Percentiles rank a stretch among this genome's conserved stretches.
Conservation (phyloP, 1,139 yeast genomes). For the Sugiyamaella paludigena region DNA sequence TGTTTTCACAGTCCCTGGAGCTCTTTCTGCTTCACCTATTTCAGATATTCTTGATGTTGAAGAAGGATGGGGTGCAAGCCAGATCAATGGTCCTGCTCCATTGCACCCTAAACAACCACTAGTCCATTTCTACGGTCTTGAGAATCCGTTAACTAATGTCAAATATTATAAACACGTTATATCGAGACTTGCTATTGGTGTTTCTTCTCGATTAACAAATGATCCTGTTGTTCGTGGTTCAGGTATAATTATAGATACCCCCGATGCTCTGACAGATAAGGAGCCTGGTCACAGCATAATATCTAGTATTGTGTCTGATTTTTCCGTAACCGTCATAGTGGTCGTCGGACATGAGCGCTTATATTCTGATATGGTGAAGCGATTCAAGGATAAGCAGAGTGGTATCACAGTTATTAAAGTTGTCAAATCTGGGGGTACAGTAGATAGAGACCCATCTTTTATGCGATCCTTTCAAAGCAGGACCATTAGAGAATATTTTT, state of each 20-base stretch:
- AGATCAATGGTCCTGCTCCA: constrained; percentile 81
- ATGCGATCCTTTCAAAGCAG: constrained; percentile 70
- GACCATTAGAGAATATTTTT: constrained; percentile 81
- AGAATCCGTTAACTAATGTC: constrained; percentile 55
- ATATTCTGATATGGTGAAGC: constrained; percentile 60
- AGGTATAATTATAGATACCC: constrained; percentile 82
- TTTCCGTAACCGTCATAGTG: constrained; percentile 45
- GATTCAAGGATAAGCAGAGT: constrained; percentile 42
- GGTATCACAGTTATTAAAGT: constrained; percentile 54
- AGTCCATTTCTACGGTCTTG: constrained; percentile 77
- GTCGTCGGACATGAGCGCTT: constrained; percentile 51
- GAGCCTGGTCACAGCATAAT: constrained; percentile 45
- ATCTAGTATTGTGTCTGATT: constrained; percentile 59
- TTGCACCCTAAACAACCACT: constrained; percentile 87
- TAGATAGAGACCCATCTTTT: constrained; percentile 69
- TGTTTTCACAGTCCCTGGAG: constrained; percentile 78
- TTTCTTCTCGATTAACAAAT: constrained; percentile 54
- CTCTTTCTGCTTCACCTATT: constrained; percentile 78
- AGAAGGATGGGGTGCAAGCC: constrained; percentile 79
- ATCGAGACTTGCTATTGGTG: constrained; percentile 58
- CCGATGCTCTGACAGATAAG: constrained; percentile 46
- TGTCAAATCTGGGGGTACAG: constrained; percentile 70
- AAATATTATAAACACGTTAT: constrained; percentile 58
- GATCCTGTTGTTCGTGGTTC: constrained; percentile 53
- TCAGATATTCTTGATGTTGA: constrained; percentile 81